A percentile compares a stretch with the other conserved stretches of the same genome.
phyloP scores from a whole-genome alignment of 768 basidiomycete species.

The Tubosaeta brunneosetosa region DNA sequence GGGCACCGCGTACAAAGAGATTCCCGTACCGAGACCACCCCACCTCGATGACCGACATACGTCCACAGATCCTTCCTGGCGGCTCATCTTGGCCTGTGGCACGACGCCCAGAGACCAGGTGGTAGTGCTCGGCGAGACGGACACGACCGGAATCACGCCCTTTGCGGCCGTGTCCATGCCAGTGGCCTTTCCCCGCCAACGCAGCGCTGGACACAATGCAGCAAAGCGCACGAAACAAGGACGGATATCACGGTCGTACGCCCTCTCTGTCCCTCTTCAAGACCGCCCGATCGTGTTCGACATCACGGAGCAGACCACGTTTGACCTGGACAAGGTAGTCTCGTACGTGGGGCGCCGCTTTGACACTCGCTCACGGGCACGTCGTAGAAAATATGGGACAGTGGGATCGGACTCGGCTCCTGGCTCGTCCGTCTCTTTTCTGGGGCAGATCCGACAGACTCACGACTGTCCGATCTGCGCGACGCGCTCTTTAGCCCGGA shows the following conservation, averaged over 20 bases:
- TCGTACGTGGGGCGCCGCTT: neutral
- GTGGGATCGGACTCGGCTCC: slow-evolving; percentile 79
- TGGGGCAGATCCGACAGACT: neutral
- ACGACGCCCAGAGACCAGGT: slow-evolving; percentile 23
- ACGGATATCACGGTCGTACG: slow-evolving; percentile 41
- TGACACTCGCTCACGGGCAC: slow-evolving; percentile 11
- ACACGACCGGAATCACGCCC: slow-evolving; percentile 39
- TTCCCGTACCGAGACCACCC: slow-evolving; percentile 61
- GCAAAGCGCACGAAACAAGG: slow-evolving; percentile 53
- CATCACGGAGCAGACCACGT: slow-evolving; percentile 78
- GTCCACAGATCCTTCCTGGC: slow-evolving; percentile 40
- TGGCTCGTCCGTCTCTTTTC: slow-evolving; percentile 54
- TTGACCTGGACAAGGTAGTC: slow-evolving; percentile 86
- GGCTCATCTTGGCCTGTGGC: slow-evolving; percentile 53
- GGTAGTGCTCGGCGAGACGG: slow-evolving; percentile 41
- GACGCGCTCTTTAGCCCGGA: slow-evolving; percentile 39
- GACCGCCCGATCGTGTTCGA: slow-evolving; percentile 31
- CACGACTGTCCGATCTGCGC: slow-evolving; percentile 20
- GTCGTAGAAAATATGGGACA: slow-evolving; percentile 92
- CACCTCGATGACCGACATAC: slow-evolving; percentile 21
- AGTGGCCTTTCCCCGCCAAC: slow-evolving; percentile 40
- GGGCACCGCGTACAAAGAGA: slow-evolving; percentile 68
- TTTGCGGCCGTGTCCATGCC: slow-evolving; percentile 71
- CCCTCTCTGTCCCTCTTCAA: neutral
- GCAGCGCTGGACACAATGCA: neutral